phyloP scores from a whole-genome alignment of 306 rosid genomes.

The Malus fusca region DNA sequence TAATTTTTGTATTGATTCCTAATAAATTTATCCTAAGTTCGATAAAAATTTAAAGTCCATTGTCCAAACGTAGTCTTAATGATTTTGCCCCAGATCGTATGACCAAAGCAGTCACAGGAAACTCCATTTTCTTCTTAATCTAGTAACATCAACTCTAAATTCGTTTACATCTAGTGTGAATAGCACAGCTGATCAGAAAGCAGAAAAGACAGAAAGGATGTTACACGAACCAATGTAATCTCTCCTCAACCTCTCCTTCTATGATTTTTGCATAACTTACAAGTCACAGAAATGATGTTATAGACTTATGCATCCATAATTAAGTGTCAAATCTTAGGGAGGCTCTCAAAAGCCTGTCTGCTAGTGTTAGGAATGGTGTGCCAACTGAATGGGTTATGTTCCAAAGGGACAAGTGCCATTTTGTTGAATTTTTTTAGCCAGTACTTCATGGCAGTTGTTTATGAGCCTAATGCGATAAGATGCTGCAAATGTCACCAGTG shows the following conservation, averaged over 20 bases:
- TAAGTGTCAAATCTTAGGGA: background rate
- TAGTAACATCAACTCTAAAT: background rate
- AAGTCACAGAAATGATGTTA: background rate
- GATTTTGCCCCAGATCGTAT: background rate
- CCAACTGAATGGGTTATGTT: background rate
- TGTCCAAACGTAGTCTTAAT: background rate
- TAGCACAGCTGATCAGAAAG: background rate
- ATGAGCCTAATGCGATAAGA: background rate
- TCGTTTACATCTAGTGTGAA: background rate
- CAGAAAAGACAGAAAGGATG: background rate
- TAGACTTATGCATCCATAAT: background rate
- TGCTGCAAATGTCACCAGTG: background rate
- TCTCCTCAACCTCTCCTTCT: background rate
- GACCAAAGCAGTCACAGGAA: background rate
- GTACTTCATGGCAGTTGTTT: background rate
- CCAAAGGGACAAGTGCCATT: background rate
- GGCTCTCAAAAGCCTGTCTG: background rate
- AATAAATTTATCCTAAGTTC: too few relatives aligned
- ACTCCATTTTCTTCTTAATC: background rate
- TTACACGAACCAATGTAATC: background rate
- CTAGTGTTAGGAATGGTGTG: background rate
- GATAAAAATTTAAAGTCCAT: background rate
- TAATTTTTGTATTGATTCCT: too few relatives aligned
- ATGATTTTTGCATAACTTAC: background rate
- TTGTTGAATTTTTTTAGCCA: background rate